Base-by-base conservation (phyloP, 1,139 yeast genomes). In the Candida tropicalis region DNA sequence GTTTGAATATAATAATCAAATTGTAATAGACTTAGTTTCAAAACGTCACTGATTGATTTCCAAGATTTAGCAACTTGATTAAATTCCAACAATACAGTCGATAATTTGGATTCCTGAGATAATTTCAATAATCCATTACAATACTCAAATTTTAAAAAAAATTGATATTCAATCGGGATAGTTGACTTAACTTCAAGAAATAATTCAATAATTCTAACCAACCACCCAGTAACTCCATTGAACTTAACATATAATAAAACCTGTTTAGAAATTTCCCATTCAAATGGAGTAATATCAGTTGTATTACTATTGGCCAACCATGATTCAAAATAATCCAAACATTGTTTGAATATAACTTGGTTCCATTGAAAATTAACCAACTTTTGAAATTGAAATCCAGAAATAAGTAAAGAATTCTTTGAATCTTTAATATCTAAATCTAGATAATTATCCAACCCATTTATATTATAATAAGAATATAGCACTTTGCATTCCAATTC, bases 211-310 rank as follows among this genome's bases (percentile, higher is more conserved):
- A 73, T 43, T 3, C 50, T 43, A 9, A 62, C 48, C 3, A 62
- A 38, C 6, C 59, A 44, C 16, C 66, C 68, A 39, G 66, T 58
- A 33, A 68, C 59, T 12, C 66, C 65, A 49, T 69, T 68, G 41
- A 64, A 71, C 37, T 58, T 60, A 46, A 77, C 57, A 51, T 67
- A 76, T 4, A 53, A 54, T 3, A 73, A 48, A 11, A 75, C 43
- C 10, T 52, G 51, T 26, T 53, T 56, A 5, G 73, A 41, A 33
- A 76, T 67, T 2, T 59, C 59, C 5, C 48, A 27, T 47, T 77
- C 80, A 47, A 44, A 43, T 9, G 18, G 17, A 9, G 22, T 35
- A 33, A 40, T n/a, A n/a, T n/a, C 33, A 34, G 36, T 39, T 8
- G 9, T 22, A n/a, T 20, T n/a, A 6, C 18, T 12, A 11, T 10